These are phyloP conservation scores for Maudiozyma barnettii DNA, from an alignment of 805 yeast species.

Conservation along the genomic window DNA sequence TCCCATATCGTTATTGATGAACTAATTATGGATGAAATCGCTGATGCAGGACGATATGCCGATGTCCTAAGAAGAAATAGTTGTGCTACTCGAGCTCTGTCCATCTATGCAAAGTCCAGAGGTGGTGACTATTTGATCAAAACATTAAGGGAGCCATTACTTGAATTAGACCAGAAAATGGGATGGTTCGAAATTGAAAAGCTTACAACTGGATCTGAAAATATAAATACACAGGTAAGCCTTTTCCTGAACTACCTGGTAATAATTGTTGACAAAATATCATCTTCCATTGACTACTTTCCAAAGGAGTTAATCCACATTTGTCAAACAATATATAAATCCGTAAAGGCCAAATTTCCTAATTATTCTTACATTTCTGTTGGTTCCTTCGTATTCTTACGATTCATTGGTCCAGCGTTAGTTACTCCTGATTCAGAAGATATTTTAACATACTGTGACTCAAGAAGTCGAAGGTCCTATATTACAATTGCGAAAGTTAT, in stretches of 20 bases:
- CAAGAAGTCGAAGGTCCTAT: constrained; percentile 46
- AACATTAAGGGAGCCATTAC: constrained; percentile 46
- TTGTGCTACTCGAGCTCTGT: constrained; percentile 63
- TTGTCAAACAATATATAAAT: constrained; percentile 49
- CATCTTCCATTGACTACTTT: constrained; percentile 41
- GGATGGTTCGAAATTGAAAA: constrained; percentile 59
- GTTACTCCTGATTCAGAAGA: constrained; percentile 66
- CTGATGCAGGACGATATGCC: constrained; percentile 45
- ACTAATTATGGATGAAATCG: constrained; percentile 51
- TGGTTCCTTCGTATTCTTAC: constrained; percentile 74
- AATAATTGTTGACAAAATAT: constrained; percentile 47
- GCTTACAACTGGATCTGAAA: constrained; percentile 27
- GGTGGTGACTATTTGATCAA: constrained; percentile 47
- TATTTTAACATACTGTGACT: constrained; percentile 30
- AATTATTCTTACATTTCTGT: constrained; percentile 58
- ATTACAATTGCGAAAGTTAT: constrained; percentile 71
- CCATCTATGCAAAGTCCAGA: constrained; percentile 54
- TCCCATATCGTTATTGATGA: constrained; percentile 39
- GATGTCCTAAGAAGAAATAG: constrained; percentile 72
- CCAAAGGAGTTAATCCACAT: constrained; percentile 65
- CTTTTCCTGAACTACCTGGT: constrained; percentile 46
- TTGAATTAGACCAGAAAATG: constrained; percentile 39
- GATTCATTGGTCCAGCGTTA: constrained; percentile 78
- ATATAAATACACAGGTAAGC: constrained; percentile 32
- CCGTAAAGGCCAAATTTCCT: constrained; percentile 50